Percentiles rank a stretch among this genome's conserved stretches.
phyloP scores from a whole-genome alignment of 768 basidiomycete species.

The Lactifluus piperatus region DNA sequence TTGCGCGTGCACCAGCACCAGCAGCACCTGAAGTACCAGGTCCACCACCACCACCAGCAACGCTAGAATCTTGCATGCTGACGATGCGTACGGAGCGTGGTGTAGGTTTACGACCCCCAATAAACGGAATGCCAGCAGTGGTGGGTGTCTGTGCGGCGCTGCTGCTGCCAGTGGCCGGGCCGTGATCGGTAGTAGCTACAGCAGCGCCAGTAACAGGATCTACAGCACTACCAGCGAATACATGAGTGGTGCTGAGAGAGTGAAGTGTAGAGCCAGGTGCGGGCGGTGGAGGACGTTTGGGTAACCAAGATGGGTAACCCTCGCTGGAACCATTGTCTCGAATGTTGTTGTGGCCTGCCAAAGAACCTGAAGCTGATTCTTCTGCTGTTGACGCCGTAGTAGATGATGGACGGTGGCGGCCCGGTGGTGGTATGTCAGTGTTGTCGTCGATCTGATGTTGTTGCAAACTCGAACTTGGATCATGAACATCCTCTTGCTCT shows the following conservation, averaged over 20 bases:
- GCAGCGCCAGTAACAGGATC: not conserved
- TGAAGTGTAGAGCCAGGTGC: constrained; percentile 64
- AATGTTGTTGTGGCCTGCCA: not conserved
- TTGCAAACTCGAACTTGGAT: not conserved
- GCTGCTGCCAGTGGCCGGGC: not conserved
- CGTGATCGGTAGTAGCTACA: not conserved
- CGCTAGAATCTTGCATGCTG: constrained; percentile 42
- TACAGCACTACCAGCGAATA: not conserved
- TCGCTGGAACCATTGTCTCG: constrained; percentile 27
- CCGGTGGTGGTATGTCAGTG: too few relatives aligned
- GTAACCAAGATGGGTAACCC: constrained; percentile 81
- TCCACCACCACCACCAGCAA: not conserved
- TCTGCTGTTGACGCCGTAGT: too few relatives aligned
- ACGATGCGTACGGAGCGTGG: constrained; percentile 79
- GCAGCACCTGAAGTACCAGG: not conserved
- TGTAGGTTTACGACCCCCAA: constrained; percentile 67
- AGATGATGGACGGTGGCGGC: too few relatives aligned
- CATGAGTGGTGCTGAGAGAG: constrained; percentile 36
- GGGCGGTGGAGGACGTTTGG: constrained; percentile 66
- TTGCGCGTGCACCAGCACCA: not conserved
- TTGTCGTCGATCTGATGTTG: too few relatives aligned
- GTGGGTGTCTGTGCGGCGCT: constrained; percentile 5
- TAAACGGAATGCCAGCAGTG: constrained; percentile 28
- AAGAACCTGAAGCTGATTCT: not conserved
- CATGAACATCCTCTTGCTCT: not conserved